Percentiles rank a stretch among this genome's conserved stretches.
These are phyloP conservation scores for Trichoderma sp. DNA, from an alignment of 2,329 filamentous ascomycete genomes.

Conservation along the genomic window DNA sequence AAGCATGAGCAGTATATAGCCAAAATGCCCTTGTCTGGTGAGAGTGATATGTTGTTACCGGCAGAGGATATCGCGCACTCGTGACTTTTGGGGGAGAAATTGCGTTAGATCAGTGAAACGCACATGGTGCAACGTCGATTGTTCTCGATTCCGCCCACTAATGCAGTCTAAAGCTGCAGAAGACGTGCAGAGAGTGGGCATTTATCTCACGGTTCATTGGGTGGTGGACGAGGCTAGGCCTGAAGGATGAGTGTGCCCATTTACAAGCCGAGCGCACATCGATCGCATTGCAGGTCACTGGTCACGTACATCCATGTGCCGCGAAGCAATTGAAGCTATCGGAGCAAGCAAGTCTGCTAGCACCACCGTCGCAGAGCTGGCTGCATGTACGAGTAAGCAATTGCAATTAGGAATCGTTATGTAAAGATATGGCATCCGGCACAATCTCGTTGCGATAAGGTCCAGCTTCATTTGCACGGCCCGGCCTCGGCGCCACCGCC, in stretches of 20 bases:
- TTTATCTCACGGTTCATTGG: background rate
- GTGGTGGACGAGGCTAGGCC: background rate
- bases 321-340: background rate
- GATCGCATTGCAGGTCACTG: background rate
- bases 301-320: background rate
- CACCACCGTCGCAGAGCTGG: background rate
- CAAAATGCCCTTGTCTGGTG: background rate
- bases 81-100: background rate
- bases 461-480: background rate
- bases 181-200: conserved; percentile 9
- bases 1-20: background rate
- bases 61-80: conserved; percentile 3
- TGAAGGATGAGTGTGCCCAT: conserved; percentile 2
- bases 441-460: background rate
- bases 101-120: background rate
- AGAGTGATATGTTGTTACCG: background rate
- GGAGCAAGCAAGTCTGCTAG: background rate
- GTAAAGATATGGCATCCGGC: background rate
- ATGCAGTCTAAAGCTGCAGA: conserved; percentile 6
- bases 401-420: background rate
- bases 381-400: background rate
- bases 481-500: conserved; percentile 20
- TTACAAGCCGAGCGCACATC: conserved; percentile 5
- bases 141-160: background rate
- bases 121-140: background rate